Evolutionary conservation across 1,139 yeast genomes (phyloP).

Genomic region (Zhuliangozyma parablackwelliae): DNA sequence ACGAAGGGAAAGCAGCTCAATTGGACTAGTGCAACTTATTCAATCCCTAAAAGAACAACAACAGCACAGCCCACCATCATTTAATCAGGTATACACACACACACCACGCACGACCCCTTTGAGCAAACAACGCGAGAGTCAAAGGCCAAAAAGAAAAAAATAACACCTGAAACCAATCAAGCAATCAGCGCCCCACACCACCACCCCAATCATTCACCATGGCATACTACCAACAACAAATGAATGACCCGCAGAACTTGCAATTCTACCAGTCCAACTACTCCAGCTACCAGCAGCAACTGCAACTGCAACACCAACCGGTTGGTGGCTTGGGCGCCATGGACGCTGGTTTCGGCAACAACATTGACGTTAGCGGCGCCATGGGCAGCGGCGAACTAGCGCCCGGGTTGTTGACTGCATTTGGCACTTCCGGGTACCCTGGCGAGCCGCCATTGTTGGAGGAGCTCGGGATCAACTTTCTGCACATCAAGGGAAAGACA

Average conservation of each 20-base stretch:
- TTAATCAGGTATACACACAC: too few species aligned
- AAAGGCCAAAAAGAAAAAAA: not conserved
- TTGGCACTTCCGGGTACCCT: conserved; percentile 89
- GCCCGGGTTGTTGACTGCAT: conserved; percentile 82
- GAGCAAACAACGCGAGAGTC: not conserved
- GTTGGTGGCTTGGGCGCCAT: conserved; percentile 29
- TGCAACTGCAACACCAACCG: conserved; percentile 1
- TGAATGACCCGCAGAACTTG: conserved; percentile 35
- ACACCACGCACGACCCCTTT: too few species aligned
- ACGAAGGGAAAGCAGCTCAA: too few species aligned
- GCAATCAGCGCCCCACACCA: not conserved
- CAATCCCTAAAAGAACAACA: too few species aligned
- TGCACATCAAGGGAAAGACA: conserved; percentile 82
- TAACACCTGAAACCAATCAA: not conserved
- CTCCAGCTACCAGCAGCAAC: conserved; percentile 25
- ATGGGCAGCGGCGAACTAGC: conserved; percentile 58
- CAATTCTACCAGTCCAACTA: conserved; percentile 45
- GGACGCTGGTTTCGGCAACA: conserved; percentile 37
- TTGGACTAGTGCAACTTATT: too few species aligned
- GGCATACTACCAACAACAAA: conserved; percentile 41
- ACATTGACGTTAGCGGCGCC: conserved; percentile 42
- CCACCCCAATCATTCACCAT: conserved; percentile 11
- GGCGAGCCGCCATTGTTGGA: conserved; percentile 91
- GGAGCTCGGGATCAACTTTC: conserved; percentile 89
- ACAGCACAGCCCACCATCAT: too few species aligned